Percentiles rank a stretch among this genome's conserved stretches.
phyloP scores from a whole-genome alignment of 805 yeast genomes.

The Kazachstania kunashirensis region DNA sequence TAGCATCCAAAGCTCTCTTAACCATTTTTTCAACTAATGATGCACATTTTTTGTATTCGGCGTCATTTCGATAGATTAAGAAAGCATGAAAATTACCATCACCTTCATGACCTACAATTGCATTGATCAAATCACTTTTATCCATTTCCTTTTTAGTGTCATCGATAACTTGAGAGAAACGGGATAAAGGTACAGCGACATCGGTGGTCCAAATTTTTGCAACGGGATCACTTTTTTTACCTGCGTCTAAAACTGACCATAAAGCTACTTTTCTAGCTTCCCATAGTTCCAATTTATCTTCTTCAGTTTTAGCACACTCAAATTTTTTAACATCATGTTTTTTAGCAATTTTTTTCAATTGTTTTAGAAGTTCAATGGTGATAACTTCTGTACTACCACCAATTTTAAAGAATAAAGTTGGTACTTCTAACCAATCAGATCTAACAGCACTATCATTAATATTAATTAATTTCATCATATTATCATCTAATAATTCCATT shows the following conservation, averaged over 20 bases:
- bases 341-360: conserved; percentile 43
- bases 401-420: conserved; percentile 56
- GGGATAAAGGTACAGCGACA: conserved; percentile 73
- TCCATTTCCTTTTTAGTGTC: conserved; percentile 53
- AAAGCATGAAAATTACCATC: conserved; percentile 76
- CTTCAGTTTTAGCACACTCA: conserved; percentile 51
- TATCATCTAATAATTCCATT: conserved; percentile 62
- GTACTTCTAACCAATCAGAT: conserved; percentile 45
- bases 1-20: conserved; percentile 51
- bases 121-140: conserved; percentile 41
- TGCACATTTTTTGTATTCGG: conserved; percentile 39
- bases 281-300: conserved; percentile 61
- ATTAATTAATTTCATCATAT: conserved; percentile 60
- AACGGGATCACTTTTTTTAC: conserved; percentile 37
- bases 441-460: conserved; percentile 42
- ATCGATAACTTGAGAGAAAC: conserved; percentile 50
- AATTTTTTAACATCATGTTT: conserved; percentile 47
- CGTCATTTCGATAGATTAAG: conserved; percentile 46
- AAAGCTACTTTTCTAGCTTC: conserved; percentile 63
- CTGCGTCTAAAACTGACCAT: conserved; percentile 62
- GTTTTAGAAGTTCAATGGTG: conserved; percentile 37
- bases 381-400: conserved; percentile 39
- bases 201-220: conserved; percentile 67
- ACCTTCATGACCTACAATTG: conserved; percentile 73
- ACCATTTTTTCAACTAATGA: conserved; percentile 53